Base-by-base conservation (phyloP, 495 filamentous ascomycete genomes). In the Daldinia bambusicola region DNA sequence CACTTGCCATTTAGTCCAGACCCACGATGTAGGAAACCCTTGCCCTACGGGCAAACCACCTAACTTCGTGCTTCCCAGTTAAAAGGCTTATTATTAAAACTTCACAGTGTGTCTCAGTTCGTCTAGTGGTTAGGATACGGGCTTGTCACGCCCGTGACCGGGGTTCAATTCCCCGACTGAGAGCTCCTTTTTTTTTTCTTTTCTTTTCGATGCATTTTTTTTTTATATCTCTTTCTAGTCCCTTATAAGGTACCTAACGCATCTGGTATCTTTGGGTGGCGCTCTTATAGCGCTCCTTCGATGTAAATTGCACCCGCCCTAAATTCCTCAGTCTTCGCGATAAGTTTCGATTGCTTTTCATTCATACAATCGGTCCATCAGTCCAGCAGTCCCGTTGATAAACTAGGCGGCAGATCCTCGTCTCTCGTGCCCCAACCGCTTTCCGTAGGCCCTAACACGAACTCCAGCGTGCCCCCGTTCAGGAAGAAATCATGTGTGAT, bases 401-500 rank as follows among this genome's bases (percentile, higher is more conserved):
- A 76, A 74, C 87, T 89, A 12, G 91, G 90, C 61, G 91, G 91
- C 61, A 91, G 69, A 79, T 92, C 90, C 56, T 81, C 85, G n/a
- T 83, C 79, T 20, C 61, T 75, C 7, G 87, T 91, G 6, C 91
- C 91, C 91, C 91, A 93, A 67, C 85, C 86, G 64, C 86, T 87
- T 77, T 93, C 91, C 41, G 79, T 79, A n/a, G 78, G 69, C 0
- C 90, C 91, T 1, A 93, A 79, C 30, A 79, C 82, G 52, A 93
- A 79, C 66, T 92, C 89, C 55, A 94, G 77, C 66, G 87, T 82
- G 43, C 87, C 85, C 0, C 91, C 91, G 20, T 88, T 80, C 0
- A 86, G 74, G 75, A 93, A 93, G 71, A 94, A 92, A 16, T 88
- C 87, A 72, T 94, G 91, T 22, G 82, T 85, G 61, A 94, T 89